phyloP scores from a whole-genome alignment of 306 rosid species.

The Vicia faba region DNA sequence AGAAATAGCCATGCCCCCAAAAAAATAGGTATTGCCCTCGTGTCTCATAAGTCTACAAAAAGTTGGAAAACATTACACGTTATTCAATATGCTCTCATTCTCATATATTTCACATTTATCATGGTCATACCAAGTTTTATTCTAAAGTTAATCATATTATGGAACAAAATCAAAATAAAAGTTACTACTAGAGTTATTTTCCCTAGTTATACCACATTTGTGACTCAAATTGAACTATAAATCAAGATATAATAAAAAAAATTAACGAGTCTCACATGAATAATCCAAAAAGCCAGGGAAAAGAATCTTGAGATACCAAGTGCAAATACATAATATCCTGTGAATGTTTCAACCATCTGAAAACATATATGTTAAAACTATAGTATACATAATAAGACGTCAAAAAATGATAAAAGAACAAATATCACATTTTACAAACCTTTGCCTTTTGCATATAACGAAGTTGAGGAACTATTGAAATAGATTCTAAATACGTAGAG shows the following conservation, averaged over 20 bases:
- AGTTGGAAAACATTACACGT: neutral
- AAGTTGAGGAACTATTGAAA: constrained; percentile 83
- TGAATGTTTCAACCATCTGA: constrained; percentile 83
- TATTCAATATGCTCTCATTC: neutral
- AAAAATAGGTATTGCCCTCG: constrained; percentile 48
- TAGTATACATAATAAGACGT: neutral
- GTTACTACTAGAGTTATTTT: too few relatives aligned
- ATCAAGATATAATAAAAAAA: too few relatives aligned
- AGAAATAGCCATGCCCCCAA: constrained; percentile 52
- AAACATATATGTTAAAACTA: constrained; percentile 24
- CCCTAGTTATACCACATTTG: too few relatives aligned
- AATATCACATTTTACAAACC: constrained; percentile 40
- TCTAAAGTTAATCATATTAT: too few relatives aligned
- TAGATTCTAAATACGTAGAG: constrained; percentile 60
- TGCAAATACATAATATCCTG: constrained; percentile 85
- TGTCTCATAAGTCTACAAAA: constrained; percentile 61
- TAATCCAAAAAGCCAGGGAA: constrained; percentile 68
- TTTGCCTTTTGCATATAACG: constrained; percentile 75
- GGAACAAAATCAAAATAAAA: neutral
- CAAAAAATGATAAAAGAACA: neutral
- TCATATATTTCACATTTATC: neutral
- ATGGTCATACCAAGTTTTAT: too few relatives aligned
- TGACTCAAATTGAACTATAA: too few relatives aligned
- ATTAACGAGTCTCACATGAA: constrained; percentile 49
- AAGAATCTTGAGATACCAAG: constrained; percentile 82